Percentiles rank a stretch among this genome's conserved stretches.
These are phyloP conservation scores for Ophiocordyceps polyrhachis-furcata DNA, from an alignment of 2,329 filamentous ascomycete genomes.

Conservation along the genomic window DNA sequence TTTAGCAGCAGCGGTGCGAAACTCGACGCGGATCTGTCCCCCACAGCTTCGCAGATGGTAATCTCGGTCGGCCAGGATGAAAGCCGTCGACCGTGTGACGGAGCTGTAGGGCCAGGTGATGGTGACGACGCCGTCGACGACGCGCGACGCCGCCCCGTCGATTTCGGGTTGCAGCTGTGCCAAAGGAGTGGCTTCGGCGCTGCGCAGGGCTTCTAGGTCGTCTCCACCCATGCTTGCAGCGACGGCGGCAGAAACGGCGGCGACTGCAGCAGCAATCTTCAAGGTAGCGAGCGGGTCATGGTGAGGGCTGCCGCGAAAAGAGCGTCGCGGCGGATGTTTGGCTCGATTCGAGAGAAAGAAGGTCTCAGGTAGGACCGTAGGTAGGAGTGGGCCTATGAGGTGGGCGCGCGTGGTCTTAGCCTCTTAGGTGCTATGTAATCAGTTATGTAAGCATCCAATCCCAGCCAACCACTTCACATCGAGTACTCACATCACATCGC, in stretches of 20 bases:
- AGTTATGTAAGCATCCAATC: no score
- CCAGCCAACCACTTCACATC: no score
- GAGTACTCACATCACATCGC: no score
- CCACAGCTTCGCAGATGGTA: constrained; percentile 57
- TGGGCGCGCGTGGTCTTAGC: no score
- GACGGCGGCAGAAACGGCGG: background rate
- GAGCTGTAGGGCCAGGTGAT: constrained; percentile 86
- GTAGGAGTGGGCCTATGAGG: no score
- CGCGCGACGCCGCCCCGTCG: constrained; percentile 18
- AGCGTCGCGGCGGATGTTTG: no score
- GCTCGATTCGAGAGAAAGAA: no score
- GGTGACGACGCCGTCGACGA: constrained; percentile 55
- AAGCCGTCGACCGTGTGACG: constrained; percentile 51
- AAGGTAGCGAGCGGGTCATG: no score
- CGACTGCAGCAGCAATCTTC: background rate
- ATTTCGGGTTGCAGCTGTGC: constrained; percentile 33
- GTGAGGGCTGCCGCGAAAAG: no score
- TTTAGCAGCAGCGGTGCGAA: constrained; percentile 51
- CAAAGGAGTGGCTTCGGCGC: constrained; percentile 28
- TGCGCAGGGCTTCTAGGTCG: constrained; percentile 7
- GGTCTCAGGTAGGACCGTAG: no score
- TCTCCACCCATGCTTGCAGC: background rate
- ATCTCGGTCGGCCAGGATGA: constrained; percentile 71
- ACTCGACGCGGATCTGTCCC: constrained; percentile 66
- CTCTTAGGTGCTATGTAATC: no score